Base-by-base conservation (phyloP, 2,329 filamentous ascomycete species). In the Talaromyces sp. region DNA sequence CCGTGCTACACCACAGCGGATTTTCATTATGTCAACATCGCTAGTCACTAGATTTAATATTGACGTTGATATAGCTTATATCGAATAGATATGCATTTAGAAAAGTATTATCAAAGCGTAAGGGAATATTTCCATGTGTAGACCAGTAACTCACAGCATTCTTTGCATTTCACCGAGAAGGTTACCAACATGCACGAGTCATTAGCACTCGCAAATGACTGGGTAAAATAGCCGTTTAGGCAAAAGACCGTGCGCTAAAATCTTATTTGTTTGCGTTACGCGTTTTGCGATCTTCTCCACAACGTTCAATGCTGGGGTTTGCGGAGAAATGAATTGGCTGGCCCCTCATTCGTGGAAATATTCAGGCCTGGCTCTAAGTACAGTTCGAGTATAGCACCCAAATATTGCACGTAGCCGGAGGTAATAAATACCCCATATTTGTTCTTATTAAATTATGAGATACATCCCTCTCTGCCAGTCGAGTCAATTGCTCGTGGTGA, bases 1-100 rank as follows among this genome's bases (percentile, higher is more conserved):
- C 68, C 71, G 19, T 78, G 75, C 39, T 66, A 78, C 8, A 67
- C 64, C 3, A 77, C 78, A 1, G 78, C 78, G 0, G 77, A 80
- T 57, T 80, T 81, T 64, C 64, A 64, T 17, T 75, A 73, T 66
- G 74, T 69, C 3, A 63, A 70, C 32, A 67, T 67, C 17, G 44
- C 58, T 17, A 33, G 44, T 3, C 11, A 4, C 10, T 25, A 15
- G 8, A n/a, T n/a, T 39, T n/a, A 39, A 39, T n/a, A n/a, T 7
- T 3, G 17, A n/a, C 2, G 1, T 39, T 36, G 3, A 6, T 17
- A 13, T 36, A 7, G 5, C 4, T 36, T n/a, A 1, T 39, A 7
- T 17, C 15, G 36, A n/a, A 36, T 13, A 6, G 15, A 7, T 15
- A 17, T 36, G 5, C 5, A 5, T 17, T 36, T 15, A 6, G 3